Evolutionary conservation across 2,329 filamentous ascomycete species (phyloP).

Genomic region (Aspergillus hortae): DNA sequence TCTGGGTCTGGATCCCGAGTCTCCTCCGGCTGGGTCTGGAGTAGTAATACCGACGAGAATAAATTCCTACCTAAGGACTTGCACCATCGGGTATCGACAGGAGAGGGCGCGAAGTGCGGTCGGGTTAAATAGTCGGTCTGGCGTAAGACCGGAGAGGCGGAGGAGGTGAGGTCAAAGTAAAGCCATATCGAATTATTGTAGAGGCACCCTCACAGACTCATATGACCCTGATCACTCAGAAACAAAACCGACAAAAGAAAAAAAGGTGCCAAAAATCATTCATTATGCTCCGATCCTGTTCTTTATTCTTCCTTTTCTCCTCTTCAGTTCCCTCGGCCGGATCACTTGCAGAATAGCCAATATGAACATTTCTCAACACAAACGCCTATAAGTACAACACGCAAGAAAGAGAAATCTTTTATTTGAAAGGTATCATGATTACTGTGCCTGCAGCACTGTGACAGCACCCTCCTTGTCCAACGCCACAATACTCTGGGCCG

Average conservation of each 20-base stretch:
- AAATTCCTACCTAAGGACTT: too few species aligned
- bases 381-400: constrained; percentile 22
- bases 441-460: constrained; percentile 62
- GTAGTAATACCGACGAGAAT: too few species aligned
- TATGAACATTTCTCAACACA: constrained; percentile 10
- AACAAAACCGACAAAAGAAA: too few species aligned
- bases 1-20: constrained; percentile 1
- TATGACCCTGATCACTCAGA: too few species aligned
- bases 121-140: background rate
- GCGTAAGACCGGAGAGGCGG: background rate
- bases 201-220: too few species aligned
- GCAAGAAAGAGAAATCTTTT: constrained; percentile 8
- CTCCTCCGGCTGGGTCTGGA: background rate
- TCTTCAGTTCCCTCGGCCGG: background rate
- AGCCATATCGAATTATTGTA: too few species aligned
- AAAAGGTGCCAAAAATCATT: background rate
- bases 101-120: too few species aligned
- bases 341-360: background rate
- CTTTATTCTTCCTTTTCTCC: constrained; percentile 2
- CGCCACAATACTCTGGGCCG: constrained; percentile 70
- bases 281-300: background rate
- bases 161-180: background rate
- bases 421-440: constrained; percentile 32
- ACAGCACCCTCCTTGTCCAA: constrained; percentile 73
- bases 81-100: too few species aligned